Evolutionary conservation across 345 rosid genomes (phyloP).

Genomic region (Lagerstroemia speciosa): DNA sequence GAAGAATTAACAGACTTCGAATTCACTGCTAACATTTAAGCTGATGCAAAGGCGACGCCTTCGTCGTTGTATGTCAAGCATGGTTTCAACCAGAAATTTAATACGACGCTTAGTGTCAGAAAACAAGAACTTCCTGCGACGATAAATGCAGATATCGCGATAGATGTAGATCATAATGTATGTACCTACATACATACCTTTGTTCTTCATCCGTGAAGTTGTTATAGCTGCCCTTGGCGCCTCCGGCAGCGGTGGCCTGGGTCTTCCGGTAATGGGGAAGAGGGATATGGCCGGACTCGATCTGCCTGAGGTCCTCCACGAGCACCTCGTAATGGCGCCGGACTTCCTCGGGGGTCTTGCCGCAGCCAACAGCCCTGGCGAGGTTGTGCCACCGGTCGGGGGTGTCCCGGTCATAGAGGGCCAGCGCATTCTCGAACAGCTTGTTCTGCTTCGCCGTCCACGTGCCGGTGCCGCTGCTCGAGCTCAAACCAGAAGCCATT

Average conservation of each 20-base stretch:
- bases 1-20: too few relatives aligned
- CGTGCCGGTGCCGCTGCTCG: background rate
- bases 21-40: background rate
- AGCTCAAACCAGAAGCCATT: conserved; percentile 4
- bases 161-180: too few relatives aligned
- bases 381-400: conserved; percentile 16
- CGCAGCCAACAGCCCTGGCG: conserved; percentile 16
- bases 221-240: background rate
- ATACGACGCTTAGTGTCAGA: too few relatives aligned
- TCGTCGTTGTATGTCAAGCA: too few relatives aligned
- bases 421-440: conserved; percentile 18
- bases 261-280: conserved; percentile 11
- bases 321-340: conserved; percentile 16
- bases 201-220: conserved; percentile 11
- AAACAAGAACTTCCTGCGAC: background rate
- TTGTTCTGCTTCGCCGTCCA: conserved; percentile 17
- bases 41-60: too few relatives aligned
- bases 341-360: conserved; percentile 16
- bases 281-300: conserved; percentile 17
- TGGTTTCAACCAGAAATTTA: too few relatives aligned
- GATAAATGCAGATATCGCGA: too few relatives aligned
- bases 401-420: conserved; percentile 12
- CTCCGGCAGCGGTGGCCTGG: background rate
- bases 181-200: conserved; percentile 3
- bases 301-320: conserved; percentile 12